Base-by-base conservation (phyloP, 495 filamentous ascomycete genomes). In the Sphaerosporella brunnea region DNA sequence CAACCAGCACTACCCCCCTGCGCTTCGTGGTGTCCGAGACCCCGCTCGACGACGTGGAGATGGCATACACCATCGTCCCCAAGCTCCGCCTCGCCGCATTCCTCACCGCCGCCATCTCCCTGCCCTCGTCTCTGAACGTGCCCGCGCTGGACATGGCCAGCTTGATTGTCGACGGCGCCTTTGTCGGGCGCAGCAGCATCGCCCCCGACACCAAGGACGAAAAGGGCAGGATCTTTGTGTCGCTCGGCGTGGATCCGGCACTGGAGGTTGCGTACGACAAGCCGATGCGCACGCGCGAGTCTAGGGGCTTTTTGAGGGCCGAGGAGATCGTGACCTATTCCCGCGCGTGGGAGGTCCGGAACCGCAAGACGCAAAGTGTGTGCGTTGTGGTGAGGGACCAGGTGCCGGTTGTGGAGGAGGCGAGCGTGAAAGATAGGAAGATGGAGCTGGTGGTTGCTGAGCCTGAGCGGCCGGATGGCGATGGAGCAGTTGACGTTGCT, bases 1-100 rank as follows among this genome's bases (percentile, higher is more conserved):
- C 69, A 28, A 73, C 68, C 0, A 65, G 64, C 2, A 49, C 48
- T 38, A 55, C 61, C 10, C 46, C 50, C 16, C 66, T 66, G 11
- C 65, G 68, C 21, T 65, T 71, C 44, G 58, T 65, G 18, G 66
- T 72, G 35, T 55, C 66, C 2, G 61, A 65, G 11, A 58, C 69
- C 15, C 46, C 51, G 21, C 55, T 72, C 4, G 51, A 56, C 1
- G 55, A 59, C 10, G 49, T 70, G 11, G 52, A 59, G 0, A 55
- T 70, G 5, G 62, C 58, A 0, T 52, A 55, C 41, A 40, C 50
- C 25, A 62, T 76, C 36, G 69, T 82, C 2, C 73, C 80, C 10
- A 82, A 83, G 55, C 70, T 78, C 47, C 74, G 76, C 42, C 66
- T 71, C 0, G 72, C 69, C 8, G 79, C 78, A 0, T 82, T 79